These are phyloP conservation scores for Pouteria campechiana DNA, from an alignment of 179 eudicot species.

Conservation along the genomic window DNA sequence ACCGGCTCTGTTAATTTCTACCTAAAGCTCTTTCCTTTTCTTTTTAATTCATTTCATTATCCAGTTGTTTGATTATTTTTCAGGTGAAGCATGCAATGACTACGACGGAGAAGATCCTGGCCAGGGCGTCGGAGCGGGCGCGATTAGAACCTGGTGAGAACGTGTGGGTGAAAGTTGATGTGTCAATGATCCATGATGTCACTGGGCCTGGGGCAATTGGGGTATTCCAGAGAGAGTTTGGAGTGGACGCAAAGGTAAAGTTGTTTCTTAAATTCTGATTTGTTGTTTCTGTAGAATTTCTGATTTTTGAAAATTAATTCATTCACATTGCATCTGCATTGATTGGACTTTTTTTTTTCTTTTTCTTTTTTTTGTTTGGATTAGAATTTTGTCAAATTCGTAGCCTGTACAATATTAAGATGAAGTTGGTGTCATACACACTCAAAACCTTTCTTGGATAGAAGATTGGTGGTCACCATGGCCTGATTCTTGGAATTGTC, in stretches of 20 bases:
- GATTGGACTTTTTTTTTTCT: no score
- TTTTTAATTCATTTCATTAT: not conserved
- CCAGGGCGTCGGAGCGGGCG: slow-evolving; percentile 68
- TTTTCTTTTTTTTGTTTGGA: no score
- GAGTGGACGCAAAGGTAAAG: slow-evolving; percentile 77
- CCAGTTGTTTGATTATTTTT: not conserved
- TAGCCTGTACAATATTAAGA: no score
- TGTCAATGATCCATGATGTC: slow-evolving; percentile 96
- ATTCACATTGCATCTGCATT: no score
- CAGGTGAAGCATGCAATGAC: slow-evolving; percentile 93
- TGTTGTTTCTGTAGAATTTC: no score
- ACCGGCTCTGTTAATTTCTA: slow-evolving; percentile 73
- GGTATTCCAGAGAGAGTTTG: slow-evolving; percentile 89
- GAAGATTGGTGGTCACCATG: no score
- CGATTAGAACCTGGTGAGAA: slow-evolving; percentile 79
- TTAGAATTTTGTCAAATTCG: no score
- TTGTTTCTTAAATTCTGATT: not conserved
- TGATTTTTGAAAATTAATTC: no score
- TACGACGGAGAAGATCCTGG: slow-evolving; percentile 88
- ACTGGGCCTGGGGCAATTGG: slow-evolving; percentile 91
- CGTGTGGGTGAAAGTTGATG: slow-evolving; percentile 90
- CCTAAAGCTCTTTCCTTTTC: slow-evolving; percentile 2
- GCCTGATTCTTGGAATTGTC: no score
- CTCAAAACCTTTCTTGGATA: no score
- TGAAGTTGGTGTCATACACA: no score